Base-by-base conservation (phyloP, 352 stramenopile species). In the Blastocystis sp. region DNA sequence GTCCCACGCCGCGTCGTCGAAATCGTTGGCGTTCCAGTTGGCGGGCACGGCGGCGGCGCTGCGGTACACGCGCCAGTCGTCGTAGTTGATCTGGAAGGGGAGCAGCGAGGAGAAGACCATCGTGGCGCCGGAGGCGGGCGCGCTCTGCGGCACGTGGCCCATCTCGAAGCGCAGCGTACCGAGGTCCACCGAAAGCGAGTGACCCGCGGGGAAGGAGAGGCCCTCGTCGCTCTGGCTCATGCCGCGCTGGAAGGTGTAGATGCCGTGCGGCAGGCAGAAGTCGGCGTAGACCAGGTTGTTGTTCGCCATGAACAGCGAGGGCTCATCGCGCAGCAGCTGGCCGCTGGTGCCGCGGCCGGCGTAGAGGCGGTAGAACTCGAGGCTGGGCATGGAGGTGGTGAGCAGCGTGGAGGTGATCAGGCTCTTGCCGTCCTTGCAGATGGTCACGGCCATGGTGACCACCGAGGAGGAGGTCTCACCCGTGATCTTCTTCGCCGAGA, bases 41-140 rank as follows among this genome's bases (percentile, higher is more conserved):
- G 2, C 38, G 10, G 66, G 4, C 21, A 64, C 19, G 10, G 40
- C 10, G 40, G n/a, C 56, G 17, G 34, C 28, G 7, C 23, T 34
- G 2, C 11, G 14, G 1, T 76, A 56, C 28, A 84, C 38, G 11
- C 66, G 38, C 74, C 74, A 84, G 48, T 84, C 56, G 11, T 62
- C 56, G 61, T 52, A 84, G 61, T 66, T 64, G 60, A 48, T 84
- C 38, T 84, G 74, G 74, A 84, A 84, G 23, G 74, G 74, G 10
- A 84, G 45, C 23, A 69, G 69, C 38, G 74, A 84, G 48, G 52
- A 67, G 74, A 84, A 84, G 11, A 14, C 69, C 10, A n/a, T 10
- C 5, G 28, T 41, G 48, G 5, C 5, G 43, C 14, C 17, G 11
- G 21, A 21, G 19, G 69, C 41, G 14, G 28, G 17, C n/a, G 41